Percentiles rank a stretch among this genome's conserved stretches.
Evolutionary conservation across 805 yeast species (phyloP).

Genomic region (Saccharomyces cerevisiae): DNA sequence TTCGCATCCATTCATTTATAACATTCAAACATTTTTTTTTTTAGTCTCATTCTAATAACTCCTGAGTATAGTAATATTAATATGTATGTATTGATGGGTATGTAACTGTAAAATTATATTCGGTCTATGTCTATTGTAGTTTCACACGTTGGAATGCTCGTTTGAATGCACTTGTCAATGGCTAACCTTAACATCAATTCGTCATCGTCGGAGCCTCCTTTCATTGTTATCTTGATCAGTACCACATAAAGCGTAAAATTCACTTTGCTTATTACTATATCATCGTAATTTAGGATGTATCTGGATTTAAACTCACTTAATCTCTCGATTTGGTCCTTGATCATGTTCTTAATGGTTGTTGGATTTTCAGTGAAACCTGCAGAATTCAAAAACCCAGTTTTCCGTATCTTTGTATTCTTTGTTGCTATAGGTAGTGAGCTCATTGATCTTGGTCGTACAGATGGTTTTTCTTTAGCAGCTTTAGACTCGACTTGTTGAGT

Average conservation of each 20-base stretch:
- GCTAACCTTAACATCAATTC: constrained; percentile 44
- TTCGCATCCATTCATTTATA: not conserved
- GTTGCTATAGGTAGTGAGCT: constrained; percentile 15
- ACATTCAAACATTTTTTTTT: not conserved
- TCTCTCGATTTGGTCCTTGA: constrained; percentile 38
- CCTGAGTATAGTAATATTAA: not conserved
- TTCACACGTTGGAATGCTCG: constrained; percentile 19
- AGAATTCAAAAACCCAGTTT: not conserved
- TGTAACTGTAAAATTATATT: constrained; percentile 4
- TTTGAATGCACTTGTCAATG: constrained; percentile 23
- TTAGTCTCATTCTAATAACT: not conserved
- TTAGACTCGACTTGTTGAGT: constrained; percentile 3
- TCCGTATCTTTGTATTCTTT: not conserved
- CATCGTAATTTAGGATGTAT: constrained; percentile 37
- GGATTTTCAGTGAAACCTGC: constrained; percentile 8
- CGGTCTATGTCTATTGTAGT: constrained; percentile 29
- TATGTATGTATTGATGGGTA: not conserved
- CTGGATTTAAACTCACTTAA: constrained; percentile 46
- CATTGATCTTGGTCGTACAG: constrained; percentile 7
- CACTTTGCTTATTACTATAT: constrained; percentile 49
- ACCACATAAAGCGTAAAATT: constrained; percentile 54
- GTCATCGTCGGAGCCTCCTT: constrained; percentile 66
- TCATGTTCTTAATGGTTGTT: constrained; percentile 28
- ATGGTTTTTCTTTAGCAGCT: not conserved
- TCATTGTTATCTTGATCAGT: constrained; percentile 47